These are phyloP conservation scores for Nicotiana rustica DNA, from an alignment of 305 asterid species.

Conservation along the genomic window DNA sequence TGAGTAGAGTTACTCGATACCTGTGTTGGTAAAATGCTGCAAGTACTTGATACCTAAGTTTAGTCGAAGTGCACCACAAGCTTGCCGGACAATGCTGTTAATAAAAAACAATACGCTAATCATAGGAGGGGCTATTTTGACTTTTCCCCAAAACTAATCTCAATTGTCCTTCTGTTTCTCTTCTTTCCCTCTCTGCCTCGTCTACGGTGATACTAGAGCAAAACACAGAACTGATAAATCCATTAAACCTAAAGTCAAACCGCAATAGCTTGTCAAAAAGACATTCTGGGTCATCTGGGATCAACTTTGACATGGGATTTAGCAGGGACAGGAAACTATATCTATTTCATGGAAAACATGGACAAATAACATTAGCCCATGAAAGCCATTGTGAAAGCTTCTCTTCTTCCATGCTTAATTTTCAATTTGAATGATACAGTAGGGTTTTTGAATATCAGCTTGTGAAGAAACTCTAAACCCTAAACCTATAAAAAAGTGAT, in stretches of 20 bases:
- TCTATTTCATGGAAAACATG: neutral
- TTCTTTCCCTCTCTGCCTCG: neutral
- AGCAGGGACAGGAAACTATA: neutral
- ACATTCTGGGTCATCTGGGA: neutral
- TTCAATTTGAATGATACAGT: neutral
- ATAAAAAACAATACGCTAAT: neutral
- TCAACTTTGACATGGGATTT: neutral
- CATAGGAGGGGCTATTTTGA: neutral
- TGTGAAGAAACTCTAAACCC: neutral
- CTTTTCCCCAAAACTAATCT: neutral
- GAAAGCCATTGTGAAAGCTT: neutral
- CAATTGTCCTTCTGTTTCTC: neutral
- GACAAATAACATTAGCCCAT: neutral
- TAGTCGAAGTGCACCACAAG: neutral
- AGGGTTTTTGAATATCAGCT: neutral
- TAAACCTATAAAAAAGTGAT: neutral
- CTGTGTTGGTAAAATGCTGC: no score
- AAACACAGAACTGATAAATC: neutral
- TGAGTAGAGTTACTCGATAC: neutral
- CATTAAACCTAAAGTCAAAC: neutral
- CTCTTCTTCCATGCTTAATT: neutral
- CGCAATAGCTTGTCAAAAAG: neutral
- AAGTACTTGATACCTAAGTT: no score
- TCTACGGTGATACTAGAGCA: conserved; percentile 1
- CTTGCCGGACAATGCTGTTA: neutral